Conservation (phyloP, 2,329 filamentous ascomycete species). For the Aspergillus ochraceus region DNA sequence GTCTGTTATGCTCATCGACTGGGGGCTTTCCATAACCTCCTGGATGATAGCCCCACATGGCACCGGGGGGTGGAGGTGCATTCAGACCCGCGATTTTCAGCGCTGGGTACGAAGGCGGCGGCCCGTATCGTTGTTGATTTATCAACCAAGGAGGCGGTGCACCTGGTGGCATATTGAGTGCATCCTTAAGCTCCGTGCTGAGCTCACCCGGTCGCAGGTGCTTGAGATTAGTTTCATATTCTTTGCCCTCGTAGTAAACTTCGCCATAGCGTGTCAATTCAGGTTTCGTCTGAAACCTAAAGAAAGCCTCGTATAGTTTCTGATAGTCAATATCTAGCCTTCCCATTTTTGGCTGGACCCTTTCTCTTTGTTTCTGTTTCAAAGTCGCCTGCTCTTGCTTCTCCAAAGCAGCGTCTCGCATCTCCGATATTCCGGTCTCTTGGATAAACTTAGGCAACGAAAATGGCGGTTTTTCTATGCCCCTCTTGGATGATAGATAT, state of each 20-base stretch:
- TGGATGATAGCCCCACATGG: constrained; percentile 90
- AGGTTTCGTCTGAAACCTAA: constrained; percentile 95
- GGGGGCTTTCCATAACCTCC: constrained; percentile 96
- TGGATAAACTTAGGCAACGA: constrained; percentile 93
- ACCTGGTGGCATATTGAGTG: constrained; percentile 87
- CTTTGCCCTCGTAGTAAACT: constrained; percentile 99
- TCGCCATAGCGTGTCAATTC: constrained; percentile 92
- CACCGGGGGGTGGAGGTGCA: constrained; percentile 84
- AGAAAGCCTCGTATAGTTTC: constrained; percentile 97
- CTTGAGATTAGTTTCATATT: constrained; percentile 91
- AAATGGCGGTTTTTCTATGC: constrained; percentile 94
- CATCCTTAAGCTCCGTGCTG: constrained; percentile 85
- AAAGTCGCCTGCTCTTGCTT: constrained; percentile 90
- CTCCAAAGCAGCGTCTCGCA: constrained; percentile 93
- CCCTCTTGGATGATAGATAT: constrained; percentile 93
- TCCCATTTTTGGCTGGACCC: constrained; percentile 93
- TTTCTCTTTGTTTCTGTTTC: constrained; percentile 93
- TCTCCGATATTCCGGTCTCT: constrained; percentile 95
- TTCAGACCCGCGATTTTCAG: constrained; percentile 93
- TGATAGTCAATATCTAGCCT: constrained; percentile 98
- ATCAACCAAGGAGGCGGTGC: constrained; percentile 96
- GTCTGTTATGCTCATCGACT: constrained; percentile 87
- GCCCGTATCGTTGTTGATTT: constrained; percentile 82
- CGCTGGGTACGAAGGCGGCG: constrained; percentile 92
- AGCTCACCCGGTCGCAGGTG: constrained; percentile 88